A percentile compares a stretch with the other conserved stretches of the same genome.
Evolutionary conservation across 768 basidiomycete genomes (phyloP).

Genomic region (Neoboletus magnificus): DNA sequence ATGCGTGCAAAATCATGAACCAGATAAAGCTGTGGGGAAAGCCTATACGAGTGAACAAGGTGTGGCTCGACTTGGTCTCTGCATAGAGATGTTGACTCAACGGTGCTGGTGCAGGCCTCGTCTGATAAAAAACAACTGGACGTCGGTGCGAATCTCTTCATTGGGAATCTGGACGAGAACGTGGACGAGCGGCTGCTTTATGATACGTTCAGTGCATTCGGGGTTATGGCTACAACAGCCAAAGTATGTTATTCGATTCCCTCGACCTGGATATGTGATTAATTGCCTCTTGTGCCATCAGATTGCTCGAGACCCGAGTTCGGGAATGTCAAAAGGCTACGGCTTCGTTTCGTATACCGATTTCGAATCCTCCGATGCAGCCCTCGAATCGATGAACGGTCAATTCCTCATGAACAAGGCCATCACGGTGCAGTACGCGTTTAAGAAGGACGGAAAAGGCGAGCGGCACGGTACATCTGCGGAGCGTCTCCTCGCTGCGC

Average conservation of each 20-base stretch:
- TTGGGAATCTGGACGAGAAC: slow-evolving; percentile 92
- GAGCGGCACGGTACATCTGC: slow-evolving; percentile 96
- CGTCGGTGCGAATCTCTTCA: slow-evolving; percentile 95
- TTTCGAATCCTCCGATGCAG: slow-evolving; percentile 95
- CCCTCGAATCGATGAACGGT: slow-evolving; percentile 94
- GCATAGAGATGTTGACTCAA: slow-evolving; percentile 8
- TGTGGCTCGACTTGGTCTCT: slow-evolving; percentile 35
- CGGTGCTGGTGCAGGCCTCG: slow-evolving; percentile 61
- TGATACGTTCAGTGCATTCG: slow-evolving; percentile 95
- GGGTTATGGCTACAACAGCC: slow-evolving; percentile 86
- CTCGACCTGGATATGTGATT: background rate
- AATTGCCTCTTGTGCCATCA: slow-evolving; percentile 29
- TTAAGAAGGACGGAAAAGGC: slow-evolving; percentile 99
- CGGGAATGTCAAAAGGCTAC: slow-evolving; percentile 91
- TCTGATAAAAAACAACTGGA: slow-evolving; percentile 98
- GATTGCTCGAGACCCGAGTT: slow-evolving; percentile 87
- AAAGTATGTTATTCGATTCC: slow-evolving; percentile 47
- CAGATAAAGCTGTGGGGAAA: slow-evolving; percentile 99
- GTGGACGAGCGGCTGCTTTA: slow-evolving; percentile 92
- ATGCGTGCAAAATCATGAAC: slow-evolving; percentile 99
- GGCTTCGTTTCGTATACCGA: slow-evolving; percentile 97
- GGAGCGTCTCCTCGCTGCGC: slow-evolving; percentile 93
- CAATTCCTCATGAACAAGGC: slow-evolving; percentile 99
- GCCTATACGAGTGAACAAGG: slow-evolving; percentile 98
- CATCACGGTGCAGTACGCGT: slow-evolving; percentile 95